phyloP scores from a whole-genome alignment of 306 rosid genomes.

The Canavalia ensiformis region DNA sequence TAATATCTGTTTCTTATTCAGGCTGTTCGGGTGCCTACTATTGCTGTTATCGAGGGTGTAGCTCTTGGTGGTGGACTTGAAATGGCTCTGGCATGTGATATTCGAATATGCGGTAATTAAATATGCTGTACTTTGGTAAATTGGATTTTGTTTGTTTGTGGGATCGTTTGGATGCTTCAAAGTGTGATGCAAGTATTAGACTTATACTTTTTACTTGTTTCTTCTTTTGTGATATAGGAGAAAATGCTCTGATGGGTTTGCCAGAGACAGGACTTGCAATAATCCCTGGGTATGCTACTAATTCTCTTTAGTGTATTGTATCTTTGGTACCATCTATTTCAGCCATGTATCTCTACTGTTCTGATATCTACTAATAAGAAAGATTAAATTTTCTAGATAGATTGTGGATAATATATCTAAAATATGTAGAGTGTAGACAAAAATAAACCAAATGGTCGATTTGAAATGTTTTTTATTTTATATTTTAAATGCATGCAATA shows the following conservation, averaged over 20 bases:
- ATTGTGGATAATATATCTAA: too few relatives aligned
- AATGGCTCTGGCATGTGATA: constrained; percentile 94
- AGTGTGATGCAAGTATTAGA: constrained; percentile 29
- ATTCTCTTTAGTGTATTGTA: background rate
- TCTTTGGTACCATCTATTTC: constrained; percentile 17
- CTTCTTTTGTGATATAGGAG: constrained; percentile 63
- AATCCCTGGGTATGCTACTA: constrained; percentile 77
- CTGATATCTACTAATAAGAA: constrained; percentile 16
- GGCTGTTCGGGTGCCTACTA: constrained; percentile 78
- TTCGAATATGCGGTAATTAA: constrained; percentile 89
- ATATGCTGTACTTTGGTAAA: constrained; percentile 2
- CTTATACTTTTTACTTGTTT: constrained; percentile 24
- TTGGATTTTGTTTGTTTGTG: constrained; percentile 31
- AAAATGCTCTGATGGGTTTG: constrained; percentile 78
- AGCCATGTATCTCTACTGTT: constrained; percentile 15
- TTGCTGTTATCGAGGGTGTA: constrained; percentile 93
- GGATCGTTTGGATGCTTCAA: constrained; percentile 35
- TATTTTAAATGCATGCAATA: background rate
- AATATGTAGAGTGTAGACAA: too few relatives aligned
- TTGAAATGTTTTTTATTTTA: background rate
- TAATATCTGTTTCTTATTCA: constrained; percentile 51
- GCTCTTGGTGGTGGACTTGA: constrained; percentile 99
- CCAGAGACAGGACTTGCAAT: constrained; percentile 99
- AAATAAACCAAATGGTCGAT: background rate
- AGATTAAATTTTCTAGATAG: too few relatives aligned